Evolutionary conservation across 2,329 filamentous ascomycete species (phyloP).

Genomic region (Diaporthe australafricana): DNA sequence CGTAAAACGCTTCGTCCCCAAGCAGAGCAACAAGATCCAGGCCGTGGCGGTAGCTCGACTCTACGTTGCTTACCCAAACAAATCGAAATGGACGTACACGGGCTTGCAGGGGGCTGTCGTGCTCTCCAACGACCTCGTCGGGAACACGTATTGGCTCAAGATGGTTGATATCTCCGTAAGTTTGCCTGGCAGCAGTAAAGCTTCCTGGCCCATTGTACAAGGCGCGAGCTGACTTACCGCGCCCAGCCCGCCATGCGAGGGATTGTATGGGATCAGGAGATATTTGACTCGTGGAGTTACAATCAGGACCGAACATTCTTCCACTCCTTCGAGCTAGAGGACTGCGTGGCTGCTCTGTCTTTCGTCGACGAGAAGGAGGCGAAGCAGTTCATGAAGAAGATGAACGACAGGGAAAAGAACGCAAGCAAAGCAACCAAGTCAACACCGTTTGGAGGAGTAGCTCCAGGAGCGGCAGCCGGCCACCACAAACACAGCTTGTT

Average conservation of each 20-base stretch:
- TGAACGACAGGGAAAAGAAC: conserved; percentile 95
- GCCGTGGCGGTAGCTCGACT: conserved; percentile 93
- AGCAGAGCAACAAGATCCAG: conserved; percentile 96
- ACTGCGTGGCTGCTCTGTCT: conserved; percentile 88
- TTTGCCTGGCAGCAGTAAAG: conserved; percentile 39
- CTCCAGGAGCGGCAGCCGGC: conserved; percentile 51
- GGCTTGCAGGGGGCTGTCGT: conserved; percentile 93
- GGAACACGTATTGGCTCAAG: conserved; percentile 97
- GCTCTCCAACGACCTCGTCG: conserved; percentile 92
- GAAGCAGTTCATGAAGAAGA: conserved; percentile 96
- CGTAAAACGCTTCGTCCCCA: conserved; percentile 93
- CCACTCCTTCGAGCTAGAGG: conserved; percentile 95
- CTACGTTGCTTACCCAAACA: conserved; percentile 91
- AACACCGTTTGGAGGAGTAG: conserved; percentile 76
- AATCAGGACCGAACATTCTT: conserved; percentile 98
- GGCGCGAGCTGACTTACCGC: conserved; percentile 27
- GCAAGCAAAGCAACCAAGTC: conserved; percentile 87
- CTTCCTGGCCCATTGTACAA: background rate
- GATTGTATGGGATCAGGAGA: conserved; percentile 97
- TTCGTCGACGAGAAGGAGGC: conserved; percentile 98
- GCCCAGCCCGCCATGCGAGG: conserved; percentile 79
- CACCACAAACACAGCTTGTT: conserved; percentile 60
- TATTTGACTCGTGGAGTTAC: conserved; percentile 94
- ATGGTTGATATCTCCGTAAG: conserved; percentile 94
- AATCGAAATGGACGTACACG: conserved; percentile 90